phyloP scores from a whole-genome alignment of 768 basidiomycete species.

The Mycena belliarum region DNA sequence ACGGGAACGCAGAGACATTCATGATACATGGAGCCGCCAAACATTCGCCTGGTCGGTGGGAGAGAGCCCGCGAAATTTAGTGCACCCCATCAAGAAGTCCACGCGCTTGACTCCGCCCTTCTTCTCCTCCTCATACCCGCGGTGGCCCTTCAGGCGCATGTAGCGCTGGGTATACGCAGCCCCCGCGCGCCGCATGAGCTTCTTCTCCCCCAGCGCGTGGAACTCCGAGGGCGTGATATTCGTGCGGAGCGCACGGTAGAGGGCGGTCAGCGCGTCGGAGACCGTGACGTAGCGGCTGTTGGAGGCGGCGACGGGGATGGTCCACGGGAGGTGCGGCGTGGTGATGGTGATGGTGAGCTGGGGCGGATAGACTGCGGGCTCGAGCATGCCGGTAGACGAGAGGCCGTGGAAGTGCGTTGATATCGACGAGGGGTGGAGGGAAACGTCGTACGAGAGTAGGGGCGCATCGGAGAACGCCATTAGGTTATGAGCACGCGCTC shows the following conservation, averaged over 20 bases:
- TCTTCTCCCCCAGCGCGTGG: background rate
- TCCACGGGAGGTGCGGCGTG: conserved; percentile 1
- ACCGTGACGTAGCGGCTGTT: background rate
- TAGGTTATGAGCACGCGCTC: background rate
- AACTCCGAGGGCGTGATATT: background rate
- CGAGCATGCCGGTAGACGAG: background rate
- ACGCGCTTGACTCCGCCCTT: background rate
- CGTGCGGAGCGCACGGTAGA: background rate
- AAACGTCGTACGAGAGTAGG: background rate
- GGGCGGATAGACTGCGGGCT: background rate
- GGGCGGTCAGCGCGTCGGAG: background rate
- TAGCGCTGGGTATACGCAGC: background rate
- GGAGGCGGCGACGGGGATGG: background rate
- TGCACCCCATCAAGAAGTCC: conserved; percentile 1
- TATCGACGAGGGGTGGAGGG: background rate
- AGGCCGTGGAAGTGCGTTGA: background rate
- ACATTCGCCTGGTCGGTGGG: background rate
- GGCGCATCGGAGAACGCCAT: background rate
- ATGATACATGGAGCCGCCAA: background rate
- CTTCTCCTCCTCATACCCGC: conserved; percentile 1
- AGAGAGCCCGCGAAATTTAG: background rate
- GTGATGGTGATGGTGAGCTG: background rate
- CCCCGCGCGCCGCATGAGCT: conserved; percentile 1
- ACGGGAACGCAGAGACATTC: background rate
- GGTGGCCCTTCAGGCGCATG: conserved; percentile 1